These are phyloP conservation scores for Paulownia fortunei DNA, from an alignment of 257 asterid species.

Conservation along the genomic window DNA sequence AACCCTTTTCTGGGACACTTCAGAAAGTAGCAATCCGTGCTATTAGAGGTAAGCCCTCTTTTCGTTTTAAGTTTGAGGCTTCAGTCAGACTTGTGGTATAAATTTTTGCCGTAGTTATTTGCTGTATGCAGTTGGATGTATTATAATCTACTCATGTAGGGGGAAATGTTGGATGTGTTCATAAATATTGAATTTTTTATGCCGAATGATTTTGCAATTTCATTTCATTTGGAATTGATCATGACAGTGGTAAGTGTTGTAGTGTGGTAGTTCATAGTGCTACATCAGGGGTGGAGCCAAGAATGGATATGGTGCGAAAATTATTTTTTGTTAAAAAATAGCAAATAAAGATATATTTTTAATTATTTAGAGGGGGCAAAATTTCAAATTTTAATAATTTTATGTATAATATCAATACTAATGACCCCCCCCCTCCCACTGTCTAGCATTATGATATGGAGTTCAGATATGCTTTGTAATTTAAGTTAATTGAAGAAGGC, in stretches of 20 bases:
- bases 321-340: too few species aligned
- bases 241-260: neutral
- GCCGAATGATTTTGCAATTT: neutral
- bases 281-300: too few species aligned
- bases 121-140: neutral
- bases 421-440: too few species aligned
- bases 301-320: too few species aligned
- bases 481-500: neutral
- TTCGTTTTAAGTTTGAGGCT: neutral
- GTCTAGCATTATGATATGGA: neutral
- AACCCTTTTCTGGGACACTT: conserved; percentile 38
- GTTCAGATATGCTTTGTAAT: neutral
- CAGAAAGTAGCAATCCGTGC: conserved; percentile 36
- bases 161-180: neutral
- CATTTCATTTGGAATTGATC: neutral
- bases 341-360: too few species aligned
- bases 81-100: neutral
- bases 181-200: neutral
- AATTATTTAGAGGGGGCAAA: too few species aligned
- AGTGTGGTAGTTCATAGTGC: conserved; percentile 1
- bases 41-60: conserved; percentile 38
- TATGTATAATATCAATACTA: too few species aligned
- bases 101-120: neutral
- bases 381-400: too few species aligned
- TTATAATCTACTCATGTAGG: neutral